Evolutionary conservation across 2,329 filamentous ascomycete species (phyloP), one percentile per base, ranked within the genome.

Genomic region (Ophiostoma sp.): DNA sequence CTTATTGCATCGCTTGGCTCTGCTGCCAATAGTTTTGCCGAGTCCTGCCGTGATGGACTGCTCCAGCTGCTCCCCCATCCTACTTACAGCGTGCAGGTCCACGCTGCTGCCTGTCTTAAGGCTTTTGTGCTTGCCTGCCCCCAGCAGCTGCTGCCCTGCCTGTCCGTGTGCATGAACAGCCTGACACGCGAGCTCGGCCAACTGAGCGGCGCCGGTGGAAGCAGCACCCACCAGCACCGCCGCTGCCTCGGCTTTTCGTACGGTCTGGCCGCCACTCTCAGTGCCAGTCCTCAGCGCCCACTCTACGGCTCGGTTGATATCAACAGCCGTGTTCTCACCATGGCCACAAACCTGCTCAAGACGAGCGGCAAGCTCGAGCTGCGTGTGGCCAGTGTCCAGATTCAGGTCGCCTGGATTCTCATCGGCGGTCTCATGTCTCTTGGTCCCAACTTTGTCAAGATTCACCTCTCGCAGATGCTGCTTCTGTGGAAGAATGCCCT

Each of bases 371-470:
- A 94, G 79, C 96, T 94, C 0, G 95, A 99, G 80, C 85, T 99
- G 71, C 91, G 95, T 36, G 90, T 96, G 48, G 97, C 96, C 7
- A 93, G 93, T 78, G 97, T 94, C 1, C 96, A 99, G 79, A 94
- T 99, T 31, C 96, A 99, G 80, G 95, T 99, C 2, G 96, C 96
- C 5, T 99, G 96, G 95, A 97, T 97, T 66, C 85, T 99, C 73
- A 97, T 99, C 64, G 96, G 97, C 50, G 96, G 97, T 0, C 84
- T 99, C 72, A 98, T 98, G 95, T 94, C 95, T 0, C 87, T 99
- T 0, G 96, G 96, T 0, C 95, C 96, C 3, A 98, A 97, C 81
- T 99, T 99, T 81, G 95, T 98, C 82, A 99, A 99, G 83, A 98
- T 98, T 31, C 96, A 99, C 82, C 87, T 99, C 8, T 95, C 95